Evolutionary conservation across 805 yeast species (phyloP), one percentile per base, ranked within the genome.

Genomic region (Ogataea pini): DNA sequence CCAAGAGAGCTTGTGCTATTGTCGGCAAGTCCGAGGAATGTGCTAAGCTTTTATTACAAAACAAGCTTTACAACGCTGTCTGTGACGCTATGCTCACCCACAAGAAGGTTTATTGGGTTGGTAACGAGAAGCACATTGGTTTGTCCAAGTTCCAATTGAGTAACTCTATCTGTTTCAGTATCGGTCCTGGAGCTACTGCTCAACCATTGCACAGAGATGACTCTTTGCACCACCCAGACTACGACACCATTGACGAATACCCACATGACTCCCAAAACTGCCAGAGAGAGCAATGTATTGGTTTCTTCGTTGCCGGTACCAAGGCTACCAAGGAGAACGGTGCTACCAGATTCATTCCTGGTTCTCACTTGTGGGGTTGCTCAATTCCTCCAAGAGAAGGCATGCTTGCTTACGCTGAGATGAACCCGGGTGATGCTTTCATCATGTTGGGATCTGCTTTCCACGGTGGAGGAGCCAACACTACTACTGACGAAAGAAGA

Each of bases 191-290:
- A 20, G 62, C 64, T 12, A 39, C 49, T 16, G 59, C 58, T 33
- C 67, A 63, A 46, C 55, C 54, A 29, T 54, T 54, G 17, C 65
- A 61, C 45, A 50, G 67, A 12, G 67, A 63, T 32, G 67, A 63
- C 48, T 52, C 54, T 51, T 37, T 54, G 9, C 62, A 60, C 47
- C 65, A 63, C 44, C 42, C 42, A 13, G 59, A 53, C 40, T 34
- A 46, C 48, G 42, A 44, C 13, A 51, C 48, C 10, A 36, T 46
- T 24, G 56, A 49, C 22, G 39, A 32, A n/a, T 49, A 50, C 33
- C 44, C 47, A 18, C 50, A 28, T 13, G 50, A 46, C 42, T 25
- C 43, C 1, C 40, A 41, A 10, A 34, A 32, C 14, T 36, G 31
- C 37, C 54, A 51, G 7, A 44, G 59, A 24, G 47, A 44, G 36